phyloP scores from a whole-genome alignment of 192 early-diverging fungal genomes.

The Entomortierella chlamydospora region DNA sequence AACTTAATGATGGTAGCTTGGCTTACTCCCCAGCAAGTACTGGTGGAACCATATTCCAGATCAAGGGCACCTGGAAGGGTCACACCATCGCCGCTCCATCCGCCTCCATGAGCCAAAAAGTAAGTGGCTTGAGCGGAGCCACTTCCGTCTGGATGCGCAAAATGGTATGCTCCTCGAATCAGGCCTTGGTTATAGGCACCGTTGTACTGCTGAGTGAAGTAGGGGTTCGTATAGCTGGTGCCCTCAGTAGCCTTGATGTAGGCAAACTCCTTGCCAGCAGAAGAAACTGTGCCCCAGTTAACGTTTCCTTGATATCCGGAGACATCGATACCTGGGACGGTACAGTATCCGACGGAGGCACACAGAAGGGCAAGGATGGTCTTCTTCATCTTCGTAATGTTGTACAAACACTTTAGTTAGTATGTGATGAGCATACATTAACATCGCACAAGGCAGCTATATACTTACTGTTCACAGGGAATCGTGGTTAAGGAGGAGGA shows the following conservation, averaged over 20 bases:
- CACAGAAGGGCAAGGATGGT: conserved; percentile 8
- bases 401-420: not conserved
- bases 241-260: conserved; percentile 51
- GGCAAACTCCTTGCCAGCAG: conserved; percentile 24
- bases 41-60: conserved; percentile 21
- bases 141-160: conserved; percentile 32
- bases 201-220: conserved; percentile 16
- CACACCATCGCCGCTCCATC: conserved; percentile 48
- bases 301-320: conserved; percentile 25
- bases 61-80: conserved; percentile 51
- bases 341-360: conserved; percentile 25
- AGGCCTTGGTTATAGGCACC: conserved; percentile 26
- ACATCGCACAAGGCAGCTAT: not conserved
- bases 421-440: not conserved
- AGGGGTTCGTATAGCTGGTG: conserved; percentile 16
- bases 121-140: conserved; percentile 47
- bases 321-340: conserved; percentile 27
- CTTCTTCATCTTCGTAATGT: conserved; percentile 2
- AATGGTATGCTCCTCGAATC: conserved; percentile 45
- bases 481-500: no score
- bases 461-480: no score
- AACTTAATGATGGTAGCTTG: conserved; percentile 33
- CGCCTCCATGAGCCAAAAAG: conserved; percentile 43
- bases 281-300: conserved; percentile 15
- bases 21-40: conserved; percentile 31